Conservation (phyloP, 116 monocot species). For the Zostera marina region DNA sequence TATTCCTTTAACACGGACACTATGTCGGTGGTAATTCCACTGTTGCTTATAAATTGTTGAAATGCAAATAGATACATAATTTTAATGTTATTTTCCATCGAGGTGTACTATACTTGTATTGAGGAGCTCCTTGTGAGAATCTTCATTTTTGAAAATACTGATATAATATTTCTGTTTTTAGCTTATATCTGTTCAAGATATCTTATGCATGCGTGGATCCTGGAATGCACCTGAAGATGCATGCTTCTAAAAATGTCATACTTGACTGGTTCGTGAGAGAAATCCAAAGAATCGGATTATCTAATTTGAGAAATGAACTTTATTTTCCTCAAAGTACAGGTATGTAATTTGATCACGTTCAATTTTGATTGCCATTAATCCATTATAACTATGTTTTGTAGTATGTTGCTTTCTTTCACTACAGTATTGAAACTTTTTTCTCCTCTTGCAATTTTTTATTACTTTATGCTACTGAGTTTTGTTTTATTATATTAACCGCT, state of each 20-base stretch:
- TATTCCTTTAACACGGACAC: conserved; percentile 88
- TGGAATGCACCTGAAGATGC: conserved; percentile 48
- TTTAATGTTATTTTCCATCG: not conserved
- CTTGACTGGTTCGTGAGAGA: conserved; percentile 40
- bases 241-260: conserved; percentile 28
- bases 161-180: conserved; percentile 7
- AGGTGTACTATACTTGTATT: too few species aligned
- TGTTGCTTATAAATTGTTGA: not conserved
- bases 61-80: too few species aligned
- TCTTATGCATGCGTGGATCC: conserved; percentile 66
- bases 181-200: conserved; percentile 51
- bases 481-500: not conserved
- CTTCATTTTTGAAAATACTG: not conserved
- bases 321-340: conserved; percentile 70
- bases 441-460: not conserved
- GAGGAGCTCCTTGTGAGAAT: not conserved
- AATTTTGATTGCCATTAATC: not conserved
- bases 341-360: conserved; percentile 5
- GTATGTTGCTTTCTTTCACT: not conserved
- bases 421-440: not conserved
- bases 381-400: too few species aligned
- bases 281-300: conserved; percentile 41
- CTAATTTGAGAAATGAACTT: conserved; percentile 34
- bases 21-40: conserved; percentile 62
- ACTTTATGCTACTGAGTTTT: not conserved